phyloP scores from a whole-genome alignment of 1,284 basidiomycete genomes.

The Ganoderma lingzhi region DNA sequence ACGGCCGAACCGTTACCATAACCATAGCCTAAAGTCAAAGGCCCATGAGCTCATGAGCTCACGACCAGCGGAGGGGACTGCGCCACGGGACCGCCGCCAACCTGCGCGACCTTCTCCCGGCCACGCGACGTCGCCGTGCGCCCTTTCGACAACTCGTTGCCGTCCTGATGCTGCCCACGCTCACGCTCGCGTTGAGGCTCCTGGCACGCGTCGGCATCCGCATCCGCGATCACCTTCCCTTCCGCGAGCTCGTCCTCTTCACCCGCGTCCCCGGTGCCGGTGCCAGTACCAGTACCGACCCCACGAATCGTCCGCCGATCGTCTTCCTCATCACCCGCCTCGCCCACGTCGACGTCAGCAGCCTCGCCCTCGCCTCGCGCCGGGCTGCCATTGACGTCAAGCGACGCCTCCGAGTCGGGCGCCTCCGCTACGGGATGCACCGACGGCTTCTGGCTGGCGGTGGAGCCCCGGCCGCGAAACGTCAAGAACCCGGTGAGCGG shows the following conservation, averaged over 20 bases:
- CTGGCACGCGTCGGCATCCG: not conserved
- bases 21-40: conserved; percentile 2
- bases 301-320: conserved; percentile 67
- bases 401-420: conserved; percentile 24
- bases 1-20: not conserved
- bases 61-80: conserved; percentile 26
- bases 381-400: not conserved
- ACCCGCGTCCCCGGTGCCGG: conserved; percentile 43
- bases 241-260: conserved; percentile 45
- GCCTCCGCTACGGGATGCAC: conserved; percentile 37
- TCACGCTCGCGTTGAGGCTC: conserved; percentile 7
- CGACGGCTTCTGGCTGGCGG: conserved; percentile 44
- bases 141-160: conserved; percentile 19
- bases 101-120: conserved; percentile 35
- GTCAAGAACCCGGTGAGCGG: conserved; percentile 64
- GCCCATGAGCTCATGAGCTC: conserved; percentile 28
- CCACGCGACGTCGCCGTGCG: conserved; percentile 18
- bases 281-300: conserved; percentile 10
- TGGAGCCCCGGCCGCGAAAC: conserved; percentile 59
- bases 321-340: conserved; percentile 50
- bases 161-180: conserved; percentile 6
- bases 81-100: conserved; percentile 19
- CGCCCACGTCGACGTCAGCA: conserved; percentile 28
- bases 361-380: conserved; percentile 33
- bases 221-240: conserved; percentile 31